A percentile compares a stretch with the other conserved stretches of the same genome.
These are phyloP conservation scores for Diatrype stigma DNA, from an alignment of 2,329 filamentous ascomycete genomes.

Conservation along the genomic window DNA sequence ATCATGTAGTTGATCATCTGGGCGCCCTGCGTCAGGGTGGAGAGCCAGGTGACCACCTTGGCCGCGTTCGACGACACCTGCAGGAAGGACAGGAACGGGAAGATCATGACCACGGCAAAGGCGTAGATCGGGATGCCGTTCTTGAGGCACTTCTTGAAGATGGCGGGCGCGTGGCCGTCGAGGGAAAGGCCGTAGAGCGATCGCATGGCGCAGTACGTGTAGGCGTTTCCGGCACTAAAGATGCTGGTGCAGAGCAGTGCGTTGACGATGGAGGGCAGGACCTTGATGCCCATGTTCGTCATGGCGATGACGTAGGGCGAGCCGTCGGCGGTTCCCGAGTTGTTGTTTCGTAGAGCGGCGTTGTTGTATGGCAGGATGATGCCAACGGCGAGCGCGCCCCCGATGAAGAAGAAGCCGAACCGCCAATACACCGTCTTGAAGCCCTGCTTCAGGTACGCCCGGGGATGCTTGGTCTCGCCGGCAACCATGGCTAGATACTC, in stretches of 20 bases:
- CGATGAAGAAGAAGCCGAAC: slow-evolving; percentile 62
- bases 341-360: slow-evolving; percentile 46
- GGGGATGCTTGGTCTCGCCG: slow-evolving; percentile 53
- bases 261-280: slow-evolving; percentile 58
- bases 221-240: slow-evolving; percentile 59
- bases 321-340: slow-evolving; percentile 48
- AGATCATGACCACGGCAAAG: slow-evolving; percentile 53
- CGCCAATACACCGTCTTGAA: slow-evolving; percentile 66
- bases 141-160: slow-evolving; percentile 51
- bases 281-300: slow-evolving; percentile 48
- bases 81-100: slow-evolving; percentile 58
- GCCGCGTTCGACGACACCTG: slow-evolving; percentile 25
- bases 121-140: slow-evolving; percentile 61
- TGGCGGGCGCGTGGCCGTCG: slow-evolving; percentile 49
- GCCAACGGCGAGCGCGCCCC: slow-evolving; percentile 59
- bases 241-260: slow-evolving; percentile 56
- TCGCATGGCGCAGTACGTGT: slow-evolving; percentile 57
- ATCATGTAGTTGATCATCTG: slow-evolving; percentile 59
- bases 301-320: slow-evolving; percentile 55
- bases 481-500: slow-evolving; percentile 54
- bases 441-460: slow-evolving; percentile 55
- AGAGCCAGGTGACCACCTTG: slow-evolving; percentile 26
- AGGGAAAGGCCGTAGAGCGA: slow-evolving; percentile 56
- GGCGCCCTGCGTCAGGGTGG: slow-evolving; percentile 35
- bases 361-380: slow-evolving; percentile 61